Evolutionary conservation across 306 rosid species (phyloP), one percentile per base, ranked within the genome.

Genomic region (Lupinus albus): DNA sequence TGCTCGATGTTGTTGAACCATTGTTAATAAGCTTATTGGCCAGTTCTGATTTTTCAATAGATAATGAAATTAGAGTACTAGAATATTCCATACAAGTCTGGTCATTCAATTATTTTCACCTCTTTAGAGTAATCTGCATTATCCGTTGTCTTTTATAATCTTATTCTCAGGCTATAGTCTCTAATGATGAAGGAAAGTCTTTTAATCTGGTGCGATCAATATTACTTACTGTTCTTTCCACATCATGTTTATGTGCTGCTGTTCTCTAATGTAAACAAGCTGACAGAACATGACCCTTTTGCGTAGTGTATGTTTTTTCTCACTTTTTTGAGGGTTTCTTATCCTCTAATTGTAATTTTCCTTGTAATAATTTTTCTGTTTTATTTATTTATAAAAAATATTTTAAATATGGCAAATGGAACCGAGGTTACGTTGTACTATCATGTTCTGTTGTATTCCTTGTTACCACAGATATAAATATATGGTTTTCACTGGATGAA

Each of bases 1-100:
- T 58, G 38, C 67, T 58, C 15, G 46, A 46, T 54, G 51, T 63
- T 33, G 20, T 74, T 56, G 59, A 49, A 65, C 67, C 67, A 32
- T 32, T 32, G 32, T 9, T 30, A 55, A n/a, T 36, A 11, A 4
- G 47, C 38, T 8, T 54, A 17, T 33, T n/a, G 8, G 42, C 20
- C 4, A 30, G 30, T 47, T n/a, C 6, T 44, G 50, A 33, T 64
- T 20, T 59, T 21, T 56, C 11, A 42, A 65, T 14, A 21, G 36
- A 65, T 56, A 67, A 47, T 14, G 42, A 55, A 21, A 10, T 18
- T 16, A 17, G 7, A 41, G 61, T 28, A 46, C 21, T 25, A 32
- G 15, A 54, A 4, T 48, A 7, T 56, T 15, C 45, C 51, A 30
- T 38, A 8, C 32, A 54, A 36, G 39, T 51, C 53, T 42, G 10